These are phyloP conservation scores for Ilex paraguariensis DNA, from an alignment of 305 asterid species.

Conservation along the genomic window DNA sequence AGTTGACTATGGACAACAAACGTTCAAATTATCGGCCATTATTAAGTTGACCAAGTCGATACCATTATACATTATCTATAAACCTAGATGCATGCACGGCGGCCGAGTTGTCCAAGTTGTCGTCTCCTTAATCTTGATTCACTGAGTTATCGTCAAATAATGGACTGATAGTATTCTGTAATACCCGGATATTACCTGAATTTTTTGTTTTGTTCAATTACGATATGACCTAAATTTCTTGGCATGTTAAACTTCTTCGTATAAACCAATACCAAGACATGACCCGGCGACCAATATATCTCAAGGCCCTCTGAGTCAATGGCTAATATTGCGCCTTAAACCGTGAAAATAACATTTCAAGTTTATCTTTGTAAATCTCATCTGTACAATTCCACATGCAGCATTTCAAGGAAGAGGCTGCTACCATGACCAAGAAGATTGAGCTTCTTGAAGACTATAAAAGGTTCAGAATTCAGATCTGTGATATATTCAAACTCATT, in stretches of 20 bases:
- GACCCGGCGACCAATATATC: too few relatives aligned
- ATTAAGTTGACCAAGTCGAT: too few relatives aligned
- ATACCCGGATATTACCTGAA: too few relatives aligned
- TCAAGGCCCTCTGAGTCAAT: too few relatives aligned
- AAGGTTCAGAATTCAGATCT: slow-evolving; percentile 26
- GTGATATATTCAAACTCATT: not conserved
- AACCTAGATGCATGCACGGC: too few relatives aligned
- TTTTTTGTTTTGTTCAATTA: not conserved
- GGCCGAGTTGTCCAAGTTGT: too few relatives aligned
- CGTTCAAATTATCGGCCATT: too few relatives aligned
- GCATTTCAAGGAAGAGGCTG: slow-evolving; percentile 28
- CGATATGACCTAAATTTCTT: not conserved
- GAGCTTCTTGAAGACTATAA: slow-evolving; percentile 41
- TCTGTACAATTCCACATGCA: slow-evolving; percentile 6
- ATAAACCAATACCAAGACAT: too few relatives aligned
- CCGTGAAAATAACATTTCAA: not conserved
- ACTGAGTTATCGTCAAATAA: not conserved
- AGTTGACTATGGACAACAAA: too few relatives aligned
- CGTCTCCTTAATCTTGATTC: not conserved
- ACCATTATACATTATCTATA: too few relatives aligned
- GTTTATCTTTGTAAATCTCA: not conserved
- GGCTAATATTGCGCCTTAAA: not conserved
- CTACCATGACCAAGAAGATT: slow-evolving; percentile 25
- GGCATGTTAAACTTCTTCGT: too few relatives aligned
- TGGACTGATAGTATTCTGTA: not conserved